These are phyloP conservation scores for Rhododendron mucronatum DNA, from an alignment of 148 eudicot species.

Conservation along the genomic window DNA sequence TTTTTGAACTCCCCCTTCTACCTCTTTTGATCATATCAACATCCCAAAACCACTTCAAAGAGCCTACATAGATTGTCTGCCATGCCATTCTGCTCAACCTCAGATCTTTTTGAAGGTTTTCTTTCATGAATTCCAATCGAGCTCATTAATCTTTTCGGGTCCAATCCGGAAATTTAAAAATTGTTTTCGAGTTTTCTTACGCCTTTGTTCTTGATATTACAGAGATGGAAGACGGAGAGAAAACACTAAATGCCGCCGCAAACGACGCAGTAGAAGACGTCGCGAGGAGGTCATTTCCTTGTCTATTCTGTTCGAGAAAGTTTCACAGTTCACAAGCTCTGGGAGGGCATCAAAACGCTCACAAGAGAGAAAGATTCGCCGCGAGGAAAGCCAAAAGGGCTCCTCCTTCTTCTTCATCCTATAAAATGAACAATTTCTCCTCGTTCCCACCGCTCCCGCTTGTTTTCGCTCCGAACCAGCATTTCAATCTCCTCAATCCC, in stretches of 20 bases:
- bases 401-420: background rate
- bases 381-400: conserved; percentile 53
- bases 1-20: conserved; percentile 13
- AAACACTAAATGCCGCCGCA: background rate
- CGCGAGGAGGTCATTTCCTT: conserved; percentile 52
- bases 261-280: background rate
- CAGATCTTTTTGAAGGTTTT: background rate
- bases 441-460: conserved; percentile 14
- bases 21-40: background rate
- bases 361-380: conserved; percentile 79
- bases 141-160: background rate
- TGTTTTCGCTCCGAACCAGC: conserved; percentile 25
- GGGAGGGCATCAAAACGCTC: conserved; percentile 98
- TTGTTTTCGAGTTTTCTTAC: background rate
- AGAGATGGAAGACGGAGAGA: conserved; percentile 43
- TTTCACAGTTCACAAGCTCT: conserved; percentile 93
- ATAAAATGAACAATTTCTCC: conserved; percentile 6
- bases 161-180: background rate
- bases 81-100: conserved; percentile 8
- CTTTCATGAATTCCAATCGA: background rate
- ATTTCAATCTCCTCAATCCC: conserved; percentile 30
- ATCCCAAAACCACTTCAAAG: background rate
- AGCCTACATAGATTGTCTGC: conserved; percentile 2
- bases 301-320: conserved; percentile 78
- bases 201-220: background rate